These are phyloP conservation scores for Perkinsus marinus DNA, from an alignment of 169 alveolate species.

Conservation along the genomic window DNA sequence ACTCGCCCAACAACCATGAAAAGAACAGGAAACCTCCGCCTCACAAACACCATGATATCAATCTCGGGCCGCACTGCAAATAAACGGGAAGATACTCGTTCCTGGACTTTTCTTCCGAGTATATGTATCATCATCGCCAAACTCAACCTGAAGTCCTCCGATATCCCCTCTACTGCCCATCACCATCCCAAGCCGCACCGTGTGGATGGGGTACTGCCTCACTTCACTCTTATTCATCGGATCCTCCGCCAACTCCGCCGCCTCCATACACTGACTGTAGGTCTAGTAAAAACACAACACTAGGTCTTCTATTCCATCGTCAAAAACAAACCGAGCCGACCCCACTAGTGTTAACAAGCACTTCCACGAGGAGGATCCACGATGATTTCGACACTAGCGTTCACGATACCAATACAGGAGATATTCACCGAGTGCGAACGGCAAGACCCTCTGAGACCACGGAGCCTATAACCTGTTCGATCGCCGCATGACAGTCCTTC, in stretches of 20 bases:
- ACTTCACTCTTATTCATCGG: not conserved
- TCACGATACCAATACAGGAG: no score
- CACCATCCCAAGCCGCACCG: not conserved
- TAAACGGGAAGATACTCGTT: not conserved
- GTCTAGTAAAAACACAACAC: not conserved
- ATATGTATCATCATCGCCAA: not conserved
- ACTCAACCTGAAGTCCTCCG: not conserved
- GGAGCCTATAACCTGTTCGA: not conserved
- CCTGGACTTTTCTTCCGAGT: not conserved
- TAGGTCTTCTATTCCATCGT: not conserved
- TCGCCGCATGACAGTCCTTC: not conserved
- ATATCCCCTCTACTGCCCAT: not conserved
- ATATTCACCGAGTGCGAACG: no score
- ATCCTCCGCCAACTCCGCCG: not conserved
- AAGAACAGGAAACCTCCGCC: not conserved
- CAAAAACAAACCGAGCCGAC: no score
- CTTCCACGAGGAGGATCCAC: no score
- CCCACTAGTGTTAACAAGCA: no score
- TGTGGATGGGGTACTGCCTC: not conserved
- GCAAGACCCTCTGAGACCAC: no score
- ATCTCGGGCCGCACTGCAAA: not conserved
- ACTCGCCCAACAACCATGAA: not conserved
- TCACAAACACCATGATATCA: not conserved
- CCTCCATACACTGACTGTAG: not conserved
- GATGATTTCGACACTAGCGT: no score